These are phyloP conservation scores for Eragrostis nindensis DNA, from an alignment of 176 grass and related monocot genomes.

Conservation along the genomic window DNA sequence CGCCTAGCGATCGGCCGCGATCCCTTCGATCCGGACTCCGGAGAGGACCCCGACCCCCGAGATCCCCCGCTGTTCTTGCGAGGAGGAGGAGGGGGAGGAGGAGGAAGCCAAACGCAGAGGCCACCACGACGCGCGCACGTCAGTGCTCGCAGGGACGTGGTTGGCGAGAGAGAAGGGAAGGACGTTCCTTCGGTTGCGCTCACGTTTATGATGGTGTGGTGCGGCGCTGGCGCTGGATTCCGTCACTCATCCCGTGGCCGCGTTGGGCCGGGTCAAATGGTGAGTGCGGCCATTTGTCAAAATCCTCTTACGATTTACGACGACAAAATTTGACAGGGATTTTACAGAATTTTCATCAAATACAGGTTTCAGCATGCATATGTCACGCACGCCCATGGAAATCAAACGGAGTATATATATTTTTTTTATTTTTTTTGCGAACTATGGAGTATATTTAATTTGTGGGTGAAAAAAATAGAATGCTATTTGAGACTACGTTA, in stretches of 20 bases:
- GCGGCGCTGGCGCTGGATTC: not conserved
- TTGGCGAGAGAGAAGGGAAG: not conserved
- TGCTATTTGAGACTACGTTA: no score
- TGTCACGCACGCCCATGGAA: no score
- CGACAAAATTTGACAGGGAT: no score
- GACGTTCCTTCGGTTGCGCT: not conserved
- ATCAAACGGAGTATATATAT: no score
- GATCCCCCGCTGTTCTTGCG: not conserved
- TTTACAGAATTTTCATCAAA: no score
- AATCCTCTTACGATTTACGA: no score
- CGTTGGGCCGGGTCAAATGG: not conserved
- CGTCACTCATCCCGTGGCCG: not conserved
- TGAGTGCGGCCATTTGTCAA: no score
- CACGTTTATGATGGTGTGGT: not conserved
- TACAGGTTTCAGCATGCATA: no score
- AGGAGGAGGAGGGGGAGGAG: not conserved
- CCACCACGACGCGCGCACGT: conserved; percentile 30
- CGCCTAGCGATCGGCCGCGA: not conserved
- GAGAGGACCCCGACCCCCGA: not conserved
- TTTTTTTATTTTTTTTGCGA: no score
- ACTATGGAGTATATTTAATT: no score
- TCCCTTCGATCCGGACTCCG: not conserved
- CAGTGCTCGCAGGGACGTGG: conserved; percentile 12
- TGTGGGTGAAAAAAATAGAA: no score
- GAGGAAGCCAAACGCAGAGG: not conserved